These are phyloP conservation scores for Vitis hybrid DNA, from an alignment of 177 flowering plant species.

Conservation along the genomic window DNA sequence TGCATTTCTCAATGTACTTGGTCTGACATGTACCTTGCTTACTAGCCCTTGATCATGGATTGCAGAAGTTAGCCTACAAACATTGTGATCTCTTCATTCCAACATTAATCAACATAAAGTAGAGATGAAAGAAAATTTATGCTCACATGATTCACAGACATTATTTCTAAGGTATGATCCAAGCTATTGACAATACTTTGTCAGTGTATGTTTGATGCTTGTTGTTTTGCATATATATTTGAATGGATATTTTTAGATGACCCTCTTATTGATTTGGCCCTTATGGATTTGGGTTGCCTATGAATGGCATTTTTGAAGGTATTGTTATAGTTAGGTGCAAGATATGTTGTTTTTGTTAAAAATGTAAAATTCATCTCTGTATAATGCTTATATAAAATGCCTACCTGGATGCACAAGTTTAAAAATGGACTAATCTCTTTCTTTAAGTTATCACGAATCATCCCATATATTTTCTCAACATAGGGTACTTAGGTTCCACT, in stretches of 20 bases:
- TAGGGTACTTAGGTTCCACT: constrained; percentile 82
- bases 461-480: constrained; percentile 82
- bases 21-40: no score
- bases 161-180: constrained; percentile 39
- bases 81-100: background rate
- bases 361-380: background rate
- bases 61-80: constrained; percentile 1
- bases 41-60: constrained; percentile 9
- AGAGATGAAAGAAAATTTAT: background rate
- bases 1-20: no score
- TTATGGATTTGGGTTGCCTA: constrained; percentile 74
- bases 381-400: background rate
- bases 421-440: constrained; percentile 72
- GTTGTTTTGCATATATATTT: constrained; percentile 63
- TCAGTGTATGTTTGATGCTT: constrained; percentile 73
- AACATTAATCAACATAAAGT: background rate
- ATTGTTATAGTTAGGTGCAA: constrained; percentile 1
- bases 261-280: constrained; percentile 63
- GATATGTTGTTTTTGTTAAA: background rate
- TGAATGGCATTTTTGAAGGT: constrained; percentile 11
- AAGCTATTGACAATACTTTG: constrained; percentile 67
- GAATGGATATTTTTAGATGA: constrained; percentile 66
- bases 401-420: constrained; percentile 73
- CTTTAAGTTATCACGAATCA: constrained; percentile 75
- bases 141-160: constrained; percentile 65